Base-by-base conservation (phyloP, 208 protist genomes). In the Trypanosoma boissoni region DNA sequence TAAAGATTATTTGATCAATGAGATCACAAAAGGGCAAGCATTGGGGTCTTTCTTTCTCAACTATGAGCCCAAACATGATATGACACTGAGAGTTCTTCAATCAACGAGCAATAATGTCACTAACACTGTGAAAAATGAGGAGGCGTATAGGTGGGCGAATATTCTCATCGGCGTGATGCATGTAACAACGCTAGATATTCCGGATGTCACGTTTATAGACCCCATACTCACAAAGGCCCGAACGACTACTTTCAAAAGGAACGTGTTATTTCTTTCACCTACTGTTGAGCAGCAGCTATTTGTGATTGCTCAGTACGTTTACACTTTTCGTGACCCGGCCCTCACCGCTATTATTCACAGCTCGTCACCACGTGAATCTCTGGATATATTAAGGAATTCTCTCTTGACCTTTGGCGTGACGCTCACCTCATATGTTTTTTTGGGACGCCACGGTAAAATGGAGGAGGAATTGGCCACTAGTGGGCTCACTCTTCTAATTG, bases 201-300 rank as follows among this genome's bases (percentile, higher is more conserved):
- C 34, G 34, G 12, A 39, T 12, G 12, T 39, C 6, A 39, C 34
- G 0, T 61, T 61, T 27, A 28, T 61, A 21, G 55, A 61, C 24
- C 55, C 55, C 5, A 20, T 61, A 0, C 23, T 14, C 2, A 1
- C 31, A 3, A 14, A 28, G 10, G 9, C 55, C 2, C 34, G 4
- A 3, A 3, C 50, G 26, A n/a, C 31, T 26, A 14, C 10, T 8
- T 5, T 0, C 24, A 16, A 9, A 20, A 6, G n/a, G 18, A 50
- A 61, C 39, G 23, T 51, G 8, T 31, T 51, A 10, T 29, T 31
- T 51, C 24, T 51, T 14, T 29, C 24, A 10, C 21, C 55, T 20
- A 61, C 55, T 23, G 26, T 61, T 2, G 24, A 61, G 12, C 55
- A 61, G 27, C 21, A 61, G 42, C 36, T 50, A 24, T 61, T 51